Evolutionary conservation across 306 rosid species (phyloP).

Genomic region (Acmispon strigosus): DNA sequence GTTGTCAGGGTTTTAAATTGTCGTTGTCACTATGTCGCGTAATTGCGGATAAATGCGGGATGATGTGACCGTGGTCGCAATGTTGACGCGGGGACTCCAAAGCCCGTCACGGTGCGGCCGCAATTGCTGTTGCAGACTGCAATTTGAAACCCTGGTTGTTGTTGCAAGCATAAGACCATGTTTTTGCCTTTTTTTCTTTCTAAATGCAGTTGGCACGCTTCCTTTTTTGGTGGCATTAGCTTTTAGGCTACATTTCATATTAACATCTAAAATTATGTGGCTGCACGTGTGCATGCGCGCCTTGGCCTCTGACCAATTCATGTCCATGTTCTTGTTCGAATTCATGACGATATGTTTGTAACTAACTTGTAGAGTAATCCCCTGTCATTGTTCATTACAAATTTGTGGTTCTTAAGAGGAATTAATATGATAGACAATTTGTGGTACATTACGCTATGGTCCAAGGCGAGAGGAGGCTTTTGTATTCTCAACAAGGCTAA

Average conservation of each 20-base stretch:
- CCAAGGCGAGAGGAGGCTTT: neutral
- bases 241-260: neutral
- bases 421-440: neutral
- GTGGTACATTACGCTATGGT: neutral
- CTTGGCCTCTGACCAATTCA: neutral
- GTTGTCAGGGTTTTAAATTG: no score
- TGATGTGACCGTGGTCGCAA: no score
- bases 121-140: no score
- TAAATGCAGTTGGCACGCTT: neutral
- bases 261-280: neutral
- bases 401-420: neutral
- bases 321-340: neutral
- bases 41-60: no score
- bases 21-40: no score
- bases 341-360: neutral
- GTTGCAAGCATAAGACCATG: neutral
- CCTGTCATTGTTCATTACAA: neutral
- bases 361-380: neutral
- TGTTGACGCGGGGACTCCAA: no score
- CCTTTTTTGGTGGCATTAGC: neutral
- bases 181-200: slow-evolving; percentile 1
- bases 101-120: no score
- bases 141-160: neutral
- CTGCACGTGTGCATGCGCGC: neutral
- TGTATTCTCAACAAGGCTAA: neutral